These are phyloP conservation scores for Malassezia japonica DNA, from an alignment of 1,284 basidiomycete genomes.

Conservation along the genomic window DNA sequence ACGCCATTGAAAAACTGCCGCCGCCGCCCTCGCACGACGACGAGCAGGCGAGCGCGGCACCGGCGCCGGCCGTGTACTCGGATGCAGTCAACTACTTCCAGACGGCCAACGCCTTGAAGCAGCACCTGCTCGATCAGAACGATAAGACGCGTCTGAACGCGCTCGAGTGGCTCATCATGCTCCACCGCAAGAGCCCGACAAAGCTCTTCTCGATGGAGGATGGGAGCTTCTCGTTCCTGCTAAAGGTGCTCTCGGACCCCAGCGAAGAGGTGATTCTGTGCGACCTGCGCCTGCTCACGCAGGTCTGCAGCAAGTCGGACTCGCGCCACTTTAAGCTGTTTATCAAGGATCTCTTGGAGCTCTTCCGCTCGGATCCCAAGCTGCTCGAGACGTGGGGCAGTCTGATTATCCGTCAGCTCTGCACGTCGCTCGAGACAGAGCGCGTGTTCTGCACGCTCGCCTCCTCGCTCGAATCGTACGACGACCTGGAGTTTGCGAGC, in stretches of 20 bases:
- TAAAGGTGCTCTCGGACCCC: conserved; percentile 91
- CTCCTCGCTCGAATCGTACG: conserved; percentile 94
- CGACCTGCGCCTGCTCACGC: conserved; percentile 86
- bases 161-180: conserved; percentile 94
- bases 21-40: conserved; percentile 54
- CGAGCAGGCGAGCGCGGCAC: conserved; percentile 25
- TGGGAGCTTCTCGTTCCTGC: conserved; percentile 83
- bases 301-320: conserved; percentile 83
- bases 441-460: conserved; percentile 90
- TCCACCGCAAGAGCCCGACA: conserved; percentile 91
- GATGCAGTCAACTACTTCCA: conserved; percentile 70
- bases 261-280: conserved; percentile 96
- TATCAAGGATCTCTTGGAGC: conserved; percentile 59
- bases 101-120: conserved; percentile 81
- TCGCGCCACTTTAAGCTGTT: conserved; percentile 91
- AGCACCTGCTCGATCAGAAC: conserved; percentile 90
- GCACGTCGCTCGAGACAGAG: conserved; percentile 86
- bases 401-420: conserved; percentile 89
- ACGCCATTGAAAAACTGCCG: conserved; percentile 75
- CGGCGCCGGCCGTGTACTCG: conserved; percentile 18
- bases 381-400: conserved; percentile 85
- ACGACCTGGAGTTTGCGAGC: conserved; percentile 94
- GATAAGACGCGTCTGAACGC: conserved; percentile 92
- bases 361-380: conserved; percentile 88
- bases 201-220: conserved; percentile 96